A percentile compares a stretch with the other conserved stretches of the same genome.
phyloP scores from a whole-genome alignment of 2,329 filamentous ascomycete species.

The Fusarium redolens region DNA sequence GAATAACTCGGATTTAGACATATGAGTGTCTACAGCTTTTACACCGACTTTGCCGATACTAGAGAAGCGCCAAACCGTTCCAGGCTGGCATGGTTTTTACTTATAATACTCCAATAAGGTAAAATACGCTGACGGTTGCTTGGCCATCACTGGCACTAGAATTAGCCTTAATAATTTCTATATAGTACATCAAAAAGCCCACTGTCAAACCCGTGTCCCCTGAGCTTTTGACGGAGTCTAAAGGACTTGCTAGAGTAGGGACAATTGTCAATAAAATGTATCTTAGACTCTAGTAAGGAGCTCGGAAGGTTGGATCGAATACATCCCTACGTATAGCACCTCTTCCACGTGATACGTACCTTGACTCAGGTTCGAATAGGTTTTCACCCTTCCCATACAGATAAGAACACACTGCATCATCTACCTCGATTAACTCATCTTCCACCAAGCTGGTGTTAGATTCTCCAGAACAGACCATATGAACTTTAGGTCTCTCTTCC shows the following conservation, averaged over 20 bases:
- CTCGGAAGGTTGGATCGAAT: background rate
- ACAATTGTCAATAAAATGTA: background rate
- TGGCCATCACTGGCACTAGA: too few species aligned
- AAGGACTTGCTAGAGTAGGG: too few species aligned
- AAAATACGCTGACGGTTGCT: background rate
- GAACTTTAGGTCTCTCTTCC: background rate
- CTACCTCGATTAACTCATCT: background rate
- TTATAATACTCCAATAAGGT: background rate
- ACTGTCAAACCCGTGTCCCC: background rate
- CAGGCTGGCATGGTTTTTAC: too few species aligned
- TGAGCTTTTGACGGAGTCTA: background rate
- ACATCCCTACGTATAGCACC: background rate
- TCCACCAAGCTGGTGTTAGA: rapidly evolving
- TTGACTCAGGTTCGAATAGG: background rate
- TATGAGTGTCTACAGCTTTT: background rate
- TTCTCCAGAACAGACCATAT: background rate
- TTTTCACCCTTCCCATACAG: background rate
- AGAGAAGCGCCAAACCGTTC: background rate
- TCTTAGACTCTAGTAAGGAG: background rate
- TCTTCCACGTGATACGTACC: background rate
- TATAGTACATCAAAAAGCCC: background rate
- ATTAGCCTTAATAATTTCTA: background rate
- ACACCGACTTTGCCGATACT: rapidly evolving
- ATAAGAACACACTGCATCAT: background rate
- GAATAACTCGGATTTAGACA: background rate